Base-by-base conservation (phyloP, 345 rosid genomes). In the Trapa incisa region DNA sequence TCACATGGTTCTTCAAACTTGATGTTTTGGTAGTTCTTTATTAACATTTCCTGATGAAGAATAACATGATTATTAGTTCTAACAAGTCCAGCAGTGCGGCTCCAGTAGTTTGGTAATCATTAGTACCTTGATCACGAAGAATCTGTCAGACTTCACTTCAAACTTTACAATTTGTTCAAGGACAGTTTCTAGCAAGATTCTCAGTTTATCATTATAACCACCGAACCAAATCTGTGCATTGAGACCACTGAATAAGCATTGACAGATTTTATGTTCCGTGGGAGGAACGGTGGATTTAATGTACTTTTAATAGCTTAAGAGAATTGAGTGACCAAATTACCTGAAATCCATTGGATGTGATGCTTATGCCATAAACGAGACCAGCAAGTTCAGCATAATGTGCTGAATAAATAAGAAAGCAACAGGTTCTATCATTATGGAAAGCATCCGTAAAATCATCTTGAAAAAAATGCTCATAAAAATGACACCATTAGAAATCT, bases 121-220 rank as follows among this genome's bases (percentile, higher is more conserved):
- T 13, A 3, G 78, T 78, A 89, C 98, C 96, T 92, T 92, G 76
- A 87, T 85, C 72, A 92, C 92, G 67, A 83, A 67, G 77, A 89
- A 92, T 71, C 96, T 83, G 75, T 89, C 86, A 57, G 87, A 84
- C 73, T 80, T 81, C 66, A 92, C 96, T 73, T 84, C 72, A 74
- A 92, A 92, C 47, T 82, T 75, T 61, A 87, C 86, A 66, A 89
- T 85, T 67, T 85, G 83, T 45, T 76, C 74, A 54, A 85, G 57
- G 41, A 92, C 74, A 61, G 87, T 82, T 69, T 89, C 88, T 80
- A 92, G 78, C 69, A 92, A 77, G 79, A 71, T 80, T 80, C 84
- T 83, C 82, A 92, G 69, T 70, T 89, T 92, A 83, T 92, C 83
- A 80, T 89, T 89, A 80, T 89, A 92, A 69, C 98, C 98, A 79